A percentile compares a stretch with the other conserved stretches of the same genome.
phyloP scores from a whole-genome alignment of 257 asterid species.

The Lithospermum erythrorhizon region DNA sequence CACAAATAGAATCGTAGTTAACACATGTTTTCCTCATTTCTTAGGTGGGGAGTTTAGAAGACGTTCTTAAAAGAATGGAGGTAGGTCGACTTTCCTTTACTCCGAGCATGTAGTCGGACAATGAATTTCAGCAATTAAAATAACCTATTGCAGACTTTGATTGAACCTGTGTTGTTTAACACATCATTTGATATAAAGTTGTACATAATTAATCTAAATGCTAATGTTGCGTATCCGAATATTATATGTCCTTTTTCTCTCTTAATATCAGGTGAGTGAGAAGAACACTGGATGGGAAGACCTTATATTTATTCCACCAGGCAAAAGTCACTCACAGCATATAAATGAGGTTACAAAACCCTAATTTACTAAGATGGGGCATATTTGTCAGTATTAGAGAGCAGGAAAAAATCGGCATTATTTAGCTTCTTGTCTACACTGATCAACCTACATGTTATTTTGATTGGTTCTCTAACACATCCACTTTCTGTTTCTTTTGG shows the following conservation, averaged over 20 bases:
- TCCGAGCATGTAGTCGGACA: neutral
- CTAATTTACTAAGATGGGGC: constrained; percentile 15
- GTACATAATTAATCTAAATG: too few relatives aligned
- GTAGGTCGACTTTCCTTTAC: constrained; percentile 21
- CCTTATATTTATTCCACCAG: constrained; percentile 80
- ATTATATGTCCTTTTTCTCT: neutral
- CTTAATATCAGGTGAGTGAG: constrained; percentile 42
- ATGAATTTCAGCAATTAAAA: neutral
- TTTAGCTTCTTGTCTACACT: constrained; percentile 6
- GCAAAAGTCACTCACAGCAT: constrained; percentile 88
- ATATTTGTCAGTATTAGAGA: neutral
- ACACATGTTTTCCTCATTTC: constrained; percentile 7
- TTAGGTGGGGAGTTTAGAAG: constrained; percentile 98
- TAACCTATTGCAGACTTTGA: neutral
- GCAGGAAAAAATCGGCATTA: neutral
- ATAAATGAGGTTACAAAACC: constrained; percentile 56
- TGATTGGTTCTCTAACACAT: neutral
- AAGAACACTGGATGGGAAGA: constrained; percentile 91
- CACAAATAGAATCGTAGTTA: too few relatives aligned
- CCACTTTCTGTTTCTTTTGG: neutral
- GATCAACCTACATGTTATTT: neutral
- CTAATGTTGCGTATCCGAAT: neutral
- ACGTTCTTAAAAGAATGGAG: constrained; percentile 91
- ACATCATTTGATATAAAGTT: neutral
- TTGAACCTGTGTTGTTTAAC: neutral